A percentile compares a stretch with the other conserved stretches of the same genome.
phyloP scores from a whole-genome alignment of 1,284 basidiomycete species.

The Schizophyllum amplum region DNA sequence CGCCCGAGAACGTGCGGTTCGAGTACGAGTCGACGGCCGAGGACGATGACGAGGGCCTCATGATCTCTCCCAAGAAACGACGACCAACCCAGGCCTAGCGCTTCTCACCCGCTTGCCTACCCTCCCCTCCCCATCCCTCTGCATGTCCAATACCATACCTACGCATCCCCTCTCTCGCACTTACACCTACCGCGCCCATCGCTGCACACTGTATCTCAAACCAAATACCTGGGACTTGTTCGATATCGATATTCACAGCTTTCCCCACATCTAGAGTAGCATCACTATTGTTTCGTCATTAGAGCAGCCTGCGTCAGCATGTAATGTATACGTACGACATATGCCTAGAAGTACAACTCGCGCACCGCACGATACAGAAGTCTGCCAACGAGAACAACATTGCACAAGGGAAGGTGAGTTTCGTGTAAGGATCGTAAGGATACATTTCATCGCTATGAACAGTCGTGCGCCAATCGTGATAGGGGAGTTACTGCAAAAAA shows the following conservation, averaged over 20 bases:
- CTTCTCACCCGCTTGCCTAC: too few relatives aligned
- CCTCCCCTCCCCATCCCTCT: neutral
- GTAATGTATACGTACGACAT: neutral
- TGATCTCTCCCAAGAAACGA: neutral
- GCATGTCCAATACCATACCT: neutral
- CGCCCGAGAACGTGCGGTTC: slow-evolving; percentile 1
- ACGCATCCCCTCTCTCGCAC: neutral
- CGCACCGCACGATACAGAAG: neutral
- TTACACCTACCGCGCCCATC: neutral
- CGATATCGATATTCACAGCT: neutral
- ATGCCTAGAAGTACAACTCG: neutral
- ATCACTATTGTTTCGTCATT: neutral
- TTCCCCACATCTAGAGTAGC: neutral
- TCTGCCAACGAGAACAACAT: neutral
- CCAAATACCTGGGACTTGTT: neutral
- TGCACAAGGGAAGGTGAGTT: neutral
- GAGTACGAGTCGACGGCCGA: slow-evolving; percentile 7
- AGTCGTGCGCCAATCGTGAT: neutral
- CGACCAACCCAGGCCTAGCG: neutral
- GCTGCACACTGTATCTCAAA: neutral
- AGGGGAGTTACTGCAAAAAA: too few relatives aligned
- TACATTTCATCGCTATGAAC: neutral
- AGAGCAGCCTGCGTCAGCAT: neutral
- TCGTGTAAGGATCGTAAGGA: neutral
- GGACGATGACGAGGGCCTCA: slow-evolving; percentile 5